Evolutionary conservation across 129 eudicot species (phyloP).

Genomic region (carrot (Daucus carota)): DNA sequence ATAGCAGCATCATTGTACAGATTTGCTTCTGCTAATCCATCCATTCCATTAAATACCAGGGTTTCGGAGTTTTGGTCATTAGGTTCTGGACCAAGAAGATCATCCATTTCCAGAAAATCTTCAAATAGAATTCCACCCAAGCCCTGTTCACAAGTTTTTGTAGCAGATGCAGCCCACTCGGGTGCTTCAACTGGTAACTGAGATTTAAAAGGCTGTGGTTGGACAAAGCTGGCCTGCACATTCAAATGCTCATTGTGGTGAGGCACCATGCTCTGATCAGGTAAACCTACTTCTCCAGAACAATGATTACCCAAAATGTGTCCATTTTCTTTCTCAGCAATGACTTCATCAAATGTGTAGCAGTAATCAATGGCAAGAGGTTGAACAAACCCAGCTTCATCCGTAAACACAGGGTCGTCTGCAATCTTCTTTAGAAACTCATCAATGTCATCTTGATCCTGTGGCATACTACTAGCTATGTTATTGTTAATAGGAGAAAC

Average conservation of each 20-base stretch:
- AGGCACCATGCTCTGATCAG: not conserved
- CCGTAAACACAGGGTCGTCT: conserved; percentile 29
- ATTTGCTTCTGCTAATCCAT: conserved; percentile 42
- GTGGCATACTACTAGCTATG: conserved; percentile 3
- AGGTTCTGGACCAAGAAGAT: conserved; percentile 45
- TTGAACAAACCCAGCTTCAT: not conserved
- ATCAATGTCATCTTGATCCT: conserved; percentile 28
- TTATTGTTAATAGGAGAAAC: conserved; percentile 17
- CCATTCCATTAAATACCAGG: conserved; percentile 28
- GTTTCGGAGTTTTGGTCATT: conserved; percentile 13
- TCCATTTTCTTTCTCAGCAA: conserved; percentile 23
- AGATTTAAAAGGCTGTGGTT: conserved; percentile 29
- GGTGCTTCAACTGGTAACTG: conserved; percentile 27
- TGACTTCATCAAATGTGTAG: conserved; percentile 18
- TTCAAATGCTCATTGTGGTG: conserved; percentile 18
- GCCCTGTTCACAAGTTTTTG: conserved; percentile 7
- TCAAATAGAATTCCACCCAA: conserved; percentile 34
- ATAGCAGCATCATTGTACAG: conserved; percentile 24
- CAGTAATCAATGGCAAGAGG: conserved; percentile 17
- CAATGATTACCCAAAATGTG: conserved; percentile 23
- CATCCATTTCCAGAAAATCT: conserved; percentile 74
- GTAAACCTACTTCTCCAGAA: conserved; percentile 12
- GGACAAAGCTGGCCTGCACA: conserved; percentile 30
- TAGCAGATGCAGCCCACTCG: conserved; percentile 35
- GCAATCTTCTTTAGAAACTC: conserved; percentile 38